A percentile compares a stretch with the other conserved stretches of the same genome.
Evolutionary conservation across 2,329 filamentous ascomycete genomes (phyloP).

Genomic region (Paecilomyces fulvus): DNA sequence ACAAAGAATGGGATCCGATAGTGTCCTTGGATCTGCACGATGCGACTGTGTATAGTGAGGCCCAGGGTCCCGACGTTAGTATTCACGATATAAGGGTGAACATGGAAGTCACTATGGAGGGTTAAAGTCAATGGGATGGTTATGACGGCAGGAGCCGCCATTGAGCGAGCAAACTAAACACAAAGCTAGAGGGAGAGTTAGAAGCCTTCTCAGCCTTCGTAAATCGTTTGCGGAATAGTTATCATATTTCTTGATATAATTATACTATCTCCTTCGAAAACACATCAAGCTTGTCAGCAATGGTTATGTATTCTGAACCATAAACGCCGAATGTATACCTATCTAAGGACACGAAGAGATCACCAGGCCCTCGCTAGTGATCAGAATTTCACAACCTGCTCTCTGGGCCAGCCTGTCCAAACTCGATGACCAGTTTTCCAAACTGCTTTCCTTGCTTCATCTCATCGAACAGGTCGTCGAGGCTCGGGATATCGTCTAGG

Average conservation of each 20-base stretch:
- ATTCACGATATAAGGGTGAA: neutral
- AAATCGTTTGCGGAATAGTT: no score
- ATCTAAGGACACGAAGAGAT: neutral
- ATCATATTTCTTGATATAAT: neutral
- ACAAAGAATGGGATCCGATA: neutral
- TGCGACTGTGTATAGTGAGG: neutral
- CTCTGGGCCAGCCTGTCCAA: conserved; percentile 35
- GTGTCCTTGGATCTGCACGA: neutral
- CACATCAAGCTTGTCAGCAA: neutral
- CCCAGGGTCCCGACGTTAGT: neutral
- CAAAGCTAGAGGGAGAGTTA: no score
- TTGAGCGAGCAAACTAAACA: neutral
- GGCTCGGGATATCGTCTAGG: conserved; percentile 65
- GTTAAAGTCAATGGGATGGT: neutral
- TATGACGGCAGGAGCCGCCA: neutral
- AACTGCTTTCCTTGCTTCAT: conserved; percentile 83
- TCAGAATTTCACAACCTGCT: conserved; percentile 26
- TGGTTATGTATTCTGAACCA: neutral
- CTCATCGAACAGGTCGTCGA: conserved; percentile 75
- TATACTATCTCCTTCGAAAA: neutral
- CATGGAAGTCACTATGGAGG: neutral
- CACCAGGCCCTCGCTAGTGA: neutral
- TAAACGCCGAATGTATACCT: neutral
- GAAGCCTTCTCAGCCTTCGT: no score
- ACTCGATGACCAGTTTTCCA: conserved; percentile 80